These are phyloP conservation scores for Suillus subaureus DNA, from an alignment of 768 basidiomycete genomes.

Conservation along the genomic window DNA sequence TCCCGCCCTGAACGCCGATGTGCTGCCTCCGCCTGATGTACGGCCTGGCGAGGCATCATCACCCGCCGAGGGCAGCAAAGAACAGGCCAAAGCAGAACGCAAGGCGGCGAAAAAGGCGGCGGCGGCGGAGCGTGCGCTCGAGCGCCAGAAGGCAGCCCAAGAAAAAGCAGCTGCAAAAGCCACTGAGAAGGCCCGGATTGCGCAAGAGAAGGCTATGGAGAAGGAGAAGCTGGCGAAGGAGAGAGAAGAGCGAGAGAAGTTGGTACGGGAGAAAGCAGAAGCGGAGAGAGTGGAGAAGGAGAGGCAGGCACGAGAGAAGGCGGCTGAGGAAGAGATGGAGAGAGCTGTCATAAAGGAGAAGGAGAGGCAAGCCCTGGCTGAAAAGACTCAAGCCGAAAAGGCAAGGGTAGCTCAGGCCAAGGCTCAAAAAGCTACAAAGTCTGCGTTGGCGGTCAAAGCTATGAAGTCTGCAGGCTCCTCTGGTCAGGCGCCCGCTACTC, in stretches of 20 bases:
- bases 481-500: slow-evolving; percentile 1
- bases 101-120: slow-evolving; percentile 68
- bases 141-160: slow-evolving; percentile 56
- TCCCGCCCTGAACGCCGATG: slow-evolving; percentile 54
- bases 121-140: slow-evolving; percentile 61
- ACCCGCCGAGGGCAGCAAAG: slow-evolving; percentile 40
- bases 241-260: slow-evolving; percentile 43
- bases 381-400: slow-evolving; percentile 28
- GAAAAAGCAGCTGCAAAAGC: slow-evolving; percentile 53
- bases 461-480: slow-evolving; percentile 18
- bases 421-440: slow-evolving; percentile 28
- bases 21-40: slow-evolving; percentile 24
- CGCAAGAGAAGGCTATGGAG: slow-evolving; percentile 45
- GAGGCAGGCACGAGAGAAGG: slow-evolving; percentile 31
- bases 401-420: slow-evolving; percentile 29
- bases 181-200: neutral
- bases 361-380: slow-evolving; percentile 30
- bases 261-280: slow-evolving; percentile 37
- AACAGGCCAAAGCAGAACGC: slow-evolving; percentile 58
- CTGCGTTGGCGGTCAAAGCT: slow-evolving; percentile 13
- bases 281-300: slow-evolving; percentile 45
- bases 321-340: slow-evolving; percentile 39
- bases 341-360: slow-evolving; percentile 37
- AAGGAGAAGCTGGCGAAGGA: slow-evolving; percentile 47
- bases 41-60: slow-evolving; percentile 28